phyloP scores from a whole-genome alignment of 2,329 filamentous ascomycete species.

The Nectriaceae sp. region DNA sequence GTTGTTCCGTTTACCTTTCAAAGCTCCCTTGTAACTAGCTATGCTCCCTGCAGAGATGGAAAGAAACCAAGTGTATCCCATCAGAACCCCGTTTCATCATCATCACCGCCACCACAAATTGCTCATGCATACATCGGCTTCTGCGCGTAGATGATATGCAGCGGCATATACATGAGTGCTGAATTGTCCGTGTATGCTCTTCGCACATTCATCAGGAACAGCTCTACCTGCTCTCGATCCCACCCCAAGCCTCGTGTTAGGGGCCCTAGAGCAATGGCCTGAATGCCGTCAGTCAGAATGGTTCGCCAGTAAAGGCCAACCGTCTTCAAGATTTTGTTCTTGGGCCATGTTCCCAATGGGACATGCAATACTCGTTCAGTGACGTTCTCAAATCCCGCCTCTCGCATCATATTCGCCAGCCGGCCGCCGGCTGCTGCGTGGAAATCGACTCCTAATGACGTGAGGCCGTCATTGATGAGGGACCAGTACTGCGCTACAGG shows the following conservation, averaged over 20 bases:
- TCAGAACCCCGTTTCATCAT: too few relatives aligned
- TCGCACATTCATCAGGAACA: constrained; percentile 50
- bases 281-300: constrained; percentile 50
- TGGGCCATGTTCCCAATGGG: constrained; percentile 57
- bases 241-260: constrained; percentile 51
- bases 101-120: too few relatives aligned
- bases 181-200: constrained; percentile 49
- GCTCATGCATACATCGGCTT: constrained; percentile 45
- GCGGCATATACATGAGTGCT: constrained; percentile 55
- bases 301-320: constrained; percentile 55
- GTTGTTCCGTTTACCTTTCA: too few relatives aligned
- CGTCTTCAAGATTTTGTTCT: constrained; percentile 51
- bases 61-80: too few relatives aligned
- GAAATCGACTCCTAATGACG: constrained; percentile 48
- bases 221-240: constrained; percentile 49
- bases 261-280: constrained; percentile 54
- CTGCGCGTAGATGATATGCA: constrained; percentile 57
- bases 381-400: constrained; percentile 55
- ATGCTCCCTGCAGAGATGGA: too few relatives aligned
- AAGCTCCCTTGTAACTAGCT: too few relatives aligned
- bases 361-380: constrained; percentile 51
- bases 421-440: constrained; percentile 43
- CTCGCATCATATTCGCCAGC: constrained; percentile 47
- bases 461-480: constrained; percentile 46
- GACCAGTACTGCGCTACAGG: constrained; percentile 50